Conservation (phyloP, 352 stramenopile genomes). For the Pythium brachiatum region DNA sequence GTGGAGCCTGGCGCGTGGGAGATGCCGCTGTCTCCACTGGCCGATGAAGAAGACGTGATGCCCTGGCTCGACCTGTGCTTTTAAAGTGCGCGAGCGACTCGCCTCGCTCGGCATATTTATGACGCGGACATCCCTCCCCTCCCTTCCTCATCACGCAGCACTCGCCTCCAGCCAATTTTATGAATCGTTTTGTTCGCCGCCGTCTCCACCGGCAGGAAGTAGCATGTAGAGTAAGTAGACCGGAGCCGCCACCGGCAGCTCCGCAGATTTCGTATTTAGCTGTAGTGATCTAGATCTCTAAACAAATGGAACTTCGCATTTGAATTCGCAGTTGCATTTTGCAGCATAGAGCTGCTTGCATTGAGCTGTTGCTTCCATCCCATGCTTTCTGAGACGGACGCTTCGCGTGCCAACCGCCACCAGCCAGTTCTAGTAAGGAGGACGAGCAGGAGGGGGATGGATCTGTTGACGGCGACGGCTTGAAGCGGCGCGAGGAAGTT, state of each 20-base stretch:
- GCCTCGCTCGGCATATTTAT: slow-evolving; percentile 12
- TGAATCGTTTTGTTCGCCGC: slow-evolving; percentile 22
- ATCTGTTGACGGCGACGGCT: neutral
- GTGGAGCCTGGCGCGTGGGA: slow-evolving; percentile 79
- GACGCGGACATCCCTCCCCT: neutral
- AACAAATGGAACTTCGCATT: slow-evolving; percentile 3
- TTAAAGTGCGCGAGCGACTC: slow-evolving; percentile 27
- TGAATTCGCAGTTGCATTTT: too few relatives aligned
- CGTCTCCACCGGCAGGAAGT: slow-evolving; percentile 6
- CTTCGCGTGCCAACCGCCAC: neutral
- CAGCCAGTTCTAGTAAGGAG: too few relatives aligned
- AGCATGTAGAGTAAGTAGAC: slow-evolving; percentile 21
- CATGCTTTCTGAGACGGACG: neutral
- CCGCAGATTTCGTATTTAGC: slow-evolving; percentile 18
- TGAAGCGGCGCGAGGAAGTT: slow-evolving; percentile 8
- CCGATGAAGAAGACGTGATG: slow-evolving; percentile 83
- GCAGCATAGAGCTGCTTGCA: too few relatives aligned
- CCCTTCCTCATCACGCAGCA: neutral
- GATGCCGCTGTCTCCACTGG: slow-evolving; percentile 75
- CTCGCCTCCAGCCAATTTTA: slow-evolving; percentile 3
- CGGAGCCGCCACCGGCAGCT: neutral
- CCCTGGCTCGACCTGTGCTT: slow-evolving; percentile 84
- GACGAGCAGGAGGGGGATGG: too few relatives aligned
- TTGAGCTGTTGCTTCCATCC: too few relatives aligned
- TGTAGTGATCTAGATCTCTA: slow-evolving; percentile 12